Percentiles rank a stretch among this genome's conserved stretches.
These are phyloP conservation scores for Auxenochlorella pyrenoidosa DNA, from an alignment of 139 green algal genomes.

Conservation along the genomic window DNA sequence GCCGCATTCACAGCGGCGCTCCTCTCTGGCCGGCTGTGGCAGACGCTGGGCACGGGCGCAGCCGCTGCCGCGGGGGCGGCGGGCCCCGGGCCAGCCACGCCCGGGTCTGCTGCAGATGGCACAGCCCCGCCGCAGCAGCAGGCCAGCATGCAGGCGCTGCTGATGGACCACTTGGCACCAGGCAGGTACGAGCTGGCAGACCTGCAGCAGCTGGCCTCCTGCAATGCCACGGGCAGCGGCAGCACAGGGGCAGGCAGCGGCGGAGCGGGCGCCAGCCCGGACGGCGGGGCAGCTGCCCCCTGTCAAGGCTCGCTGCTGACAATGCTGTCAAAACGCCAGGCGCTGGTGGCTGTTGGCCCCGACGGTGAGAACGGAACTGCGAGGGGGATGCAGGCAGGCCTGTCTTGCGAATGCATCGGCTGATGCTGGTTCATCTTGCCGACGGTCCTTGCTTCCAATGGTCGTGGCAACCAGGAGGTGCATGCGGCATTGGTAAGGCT, in stretches of 20 bases:
- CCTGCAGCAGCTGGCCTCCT: neutral
- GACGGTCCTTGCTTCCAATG: no score
- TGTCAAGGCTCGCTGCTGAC: neutral
- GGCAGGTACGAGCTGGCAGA: neutral
- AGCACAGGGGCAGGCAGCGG: neutral
- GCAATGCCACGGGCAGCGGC: neutral
- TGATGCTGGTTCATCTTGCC: neutral
- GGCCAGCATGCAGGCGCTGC: neutral
- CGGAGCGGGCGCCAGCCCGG: neutral
- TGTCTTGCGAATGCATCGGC: no score
- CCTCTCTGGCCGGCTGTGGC: slow-evolving; percentile 23
- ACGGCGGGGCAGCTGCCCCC: neutral
- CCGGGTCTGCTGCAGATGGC: no score
- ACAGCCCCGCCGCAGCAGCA: neutral
- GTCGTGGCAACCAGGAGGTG: no score
- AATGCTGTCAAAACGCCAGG: neutral
- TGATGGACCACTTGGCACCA: neutral
- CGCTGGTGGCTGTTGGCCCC: neutral
- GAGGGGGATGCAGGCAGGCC: no score
- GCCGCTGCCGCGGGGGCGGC: neutral
- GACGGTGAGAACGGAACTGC: neutral
- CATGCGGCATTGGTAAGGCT: no score
- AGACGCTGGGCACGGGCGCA: neutral
- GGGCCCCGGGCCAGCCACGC: no score
- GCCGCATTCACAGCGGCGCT: slow-evolving; percentile 20